phyloP scores from a whole-genome alignment of 139 green algal species.

The Chlamydomonas sphaeroides region DNA sequence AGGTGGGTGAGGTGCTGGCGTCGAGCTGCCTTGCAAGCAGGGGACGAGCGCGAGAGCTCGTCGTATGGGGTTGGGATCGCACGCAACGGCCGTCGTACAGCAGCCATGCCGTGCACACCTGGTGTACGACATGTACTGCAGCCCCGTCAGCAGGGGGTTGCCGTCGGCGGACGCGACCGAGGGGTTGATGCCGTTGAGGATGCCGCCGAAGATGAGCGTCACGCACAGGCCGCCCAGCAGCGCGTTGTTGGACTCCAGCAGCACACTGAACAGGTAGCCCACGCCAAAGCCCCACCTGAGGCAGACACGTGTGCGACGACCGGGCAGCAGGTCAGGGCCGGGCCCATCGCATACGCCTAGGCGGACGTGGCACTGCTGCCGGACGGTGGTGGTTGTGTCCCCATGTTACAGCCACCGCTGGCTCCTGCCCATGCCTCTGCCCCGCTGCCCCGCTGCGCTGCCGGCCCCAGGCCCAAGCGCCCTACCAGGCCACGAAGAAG shows the following conservation, averaged over 20 bases:
- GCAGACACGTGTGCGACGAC: too few species aligned
- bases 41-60: background rate
- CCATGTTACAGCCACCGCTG: too few species aligned
- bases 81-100: background rate
- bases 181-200: slow-evolving; percentile 36
- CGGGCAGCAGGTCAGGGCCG: too few species aligned
- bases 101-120: too few species aligned
- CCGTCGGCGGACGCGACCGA: background rate
- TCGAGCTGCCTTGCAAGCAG: background rate
- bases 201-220: slow-evolving; percentile 38
- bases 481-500: slow-evolving; percentile 34
- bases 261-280: slow-evolving; percentile 29
- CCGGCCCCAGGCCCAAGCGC: background rate
- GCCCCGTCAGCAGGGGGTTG: slow-evolving; percentile 1
- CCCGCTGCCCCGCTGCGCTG: too few species aligned
- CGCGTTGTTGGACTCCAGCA: slow-evolving; percentile 38
- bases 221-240: slow-evolving; percentile 27
- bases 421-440: background rate
- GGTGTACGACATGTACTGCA: slow-evolving; percentile 36
- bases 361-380: too few species aligned
- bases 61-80: background rate
- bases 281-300: slow-evolving; percentile 27
- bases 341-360: too few species aligned
- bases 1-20: background rate
- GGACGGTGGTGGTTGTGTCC: too few species aligned